A percentile compares a stretch with the other conserved stretches of the same genome.
These are phyloP conservation scores for Hypoxylon rubiginosum DNA, from an alignment of 2,329 filamentous ascomycete species.

Conservation along the genomic window DNA sequence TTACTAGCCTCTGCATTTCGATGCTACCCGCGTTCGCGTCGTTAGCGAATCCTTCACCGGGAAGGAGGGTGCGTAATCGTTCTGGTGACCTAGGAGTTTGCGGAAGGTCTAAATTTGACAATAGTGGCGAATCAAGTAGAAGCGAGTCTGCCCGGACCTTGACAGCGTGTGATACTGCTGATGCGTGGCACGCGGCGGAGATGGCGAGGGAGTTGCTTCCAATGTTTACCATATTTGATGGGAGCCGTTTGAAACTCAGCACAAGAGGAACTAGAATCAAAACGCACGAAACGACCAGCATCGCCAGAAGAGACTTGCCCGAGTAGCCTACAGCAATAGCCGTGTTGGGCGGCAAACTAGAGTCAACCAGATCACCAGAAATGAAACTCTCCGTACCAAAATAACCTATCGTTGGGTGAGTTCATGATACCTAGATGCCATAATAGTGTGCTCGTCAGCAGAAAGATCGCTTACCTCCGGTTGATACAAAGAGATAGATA, in stretches of 20 bases:
- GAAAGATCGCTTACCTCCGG: slow-evolving; percentile 38
- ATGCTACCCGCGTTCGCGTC: slow-evolving; percentile 8
- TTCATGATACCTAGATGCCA: background rate
- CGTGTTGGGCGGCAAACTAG: slow-evolving; percentile 36
- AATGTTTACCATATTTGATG: slow-evolving; percentile 32
- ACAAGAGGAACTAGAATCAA: slow-evolving; percentile 32
- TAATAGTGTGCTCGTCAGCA: background rate
- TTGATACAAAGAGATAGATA: slow-evolving; percentile 53
- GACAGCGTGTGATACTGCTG: slow-evolving; percentile 27
- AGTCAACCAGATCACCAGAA: background rate
- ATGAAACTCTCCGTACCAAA: slow-evolving; percentile 24
- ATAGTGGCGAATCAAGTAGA: background rate
- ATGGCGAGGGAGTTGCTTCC: slow-evolving; percentile 45
- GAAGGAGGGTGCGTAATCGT: background rate
- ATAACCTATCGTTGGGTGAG: slow-evolving; percentile 22
- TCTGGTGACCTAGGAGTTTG: slow-evolving; percentile 7
- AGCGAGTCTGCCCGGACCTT: background rate
- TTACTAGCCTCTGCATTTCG: slow-evolving; percentile 26
- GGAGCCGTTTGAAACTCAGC: slow-evolving; percentile 35
- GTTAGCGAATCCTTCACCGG: slow-evolving; percentile 7
- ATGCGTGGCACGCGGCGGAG: slow-evolving; percentile 45
- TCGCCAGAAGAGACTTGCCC: slow-evolving; percentile 22
- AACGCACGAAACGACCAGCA: slow-evolving; percentile 30
- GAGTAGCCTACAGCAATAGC: slow-evolving; percentile 35
- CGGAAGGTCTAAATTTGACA: slow-evolving; percentile 3